Evolutionary conservation across 495 filamentous ascomycete species (phyloP).

Genomic region (Bryoglossum gracile): DNA sequence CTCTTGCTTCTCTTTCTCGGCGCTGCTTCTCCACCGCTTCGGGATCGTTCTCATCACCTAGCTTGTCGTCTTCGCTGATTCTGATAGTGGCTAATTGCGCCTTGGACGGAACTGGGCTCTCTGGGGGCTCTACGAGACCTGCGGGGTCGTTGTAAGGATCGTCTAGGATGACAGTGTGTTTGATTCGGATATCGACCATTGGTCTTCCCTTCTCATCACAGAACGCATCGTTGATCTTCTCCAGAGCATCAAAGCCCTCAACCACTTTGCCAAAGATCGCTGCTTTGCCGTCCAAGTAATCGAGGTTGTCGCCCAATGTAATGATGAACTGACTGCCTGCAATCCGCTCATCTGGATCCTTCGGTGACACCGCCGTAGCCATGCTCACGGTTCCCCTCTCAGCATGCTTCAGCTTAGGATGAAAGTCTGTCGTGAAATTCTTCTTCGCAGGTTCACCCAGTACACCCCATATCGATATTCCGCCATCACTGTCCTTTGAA

Average conservation of each 20-base stretch:
- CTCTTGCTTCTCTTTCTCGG: constrained; percentile 84
- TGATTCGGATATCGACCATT: constrained; percentile 83
- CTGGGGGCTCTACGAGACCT: constrained; percentile 64
- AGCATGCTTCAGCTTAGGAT: constrained; percentile 76
- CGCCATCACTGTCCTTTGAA: constrained; percentile 77
- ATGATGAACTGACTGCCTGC: constrained; percentile 88
- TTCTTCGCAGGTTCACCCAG: constrained; percentile 63
- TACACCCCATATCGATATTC: constrained; percentile 84
- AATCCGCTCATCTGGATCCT: constrained; percentile 71
- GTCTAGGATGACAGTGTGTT: constrained; percentile 82
- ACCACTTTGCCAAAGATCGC: constrained; percentile 94
- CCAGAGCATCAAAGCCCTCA: constrained; percentile 84
- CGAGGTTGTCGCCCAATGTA: constrained; percentile 77
- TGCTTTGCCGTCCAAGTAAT: constrained; percentile 82
- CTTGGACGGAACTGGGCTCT: constrained; percentile 73
- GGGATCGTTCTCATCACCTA: constrained; percentile 53
- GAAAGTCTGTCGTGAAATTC: constrained; percentile 75
- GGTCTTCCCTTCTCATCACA: constrained; percentile 78
- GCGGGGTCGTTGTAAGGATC: constrained; percentile 79
- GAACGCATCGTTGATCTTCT: constrained; percentile 88
- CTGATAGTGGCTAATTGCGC: constrained; percentile 86
- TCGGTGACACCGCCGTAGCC: constrained; percentile 71
- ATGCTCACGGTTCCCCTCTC: constrained; percentile 90
- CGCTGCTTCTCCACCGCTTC: constrained; percentile 71
- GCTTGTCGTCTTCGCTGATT: constrained; percentile 80